phyloP scores from a whole-genome alignment of 345 rosid genomes.

The Linum trigynum region DNA sequence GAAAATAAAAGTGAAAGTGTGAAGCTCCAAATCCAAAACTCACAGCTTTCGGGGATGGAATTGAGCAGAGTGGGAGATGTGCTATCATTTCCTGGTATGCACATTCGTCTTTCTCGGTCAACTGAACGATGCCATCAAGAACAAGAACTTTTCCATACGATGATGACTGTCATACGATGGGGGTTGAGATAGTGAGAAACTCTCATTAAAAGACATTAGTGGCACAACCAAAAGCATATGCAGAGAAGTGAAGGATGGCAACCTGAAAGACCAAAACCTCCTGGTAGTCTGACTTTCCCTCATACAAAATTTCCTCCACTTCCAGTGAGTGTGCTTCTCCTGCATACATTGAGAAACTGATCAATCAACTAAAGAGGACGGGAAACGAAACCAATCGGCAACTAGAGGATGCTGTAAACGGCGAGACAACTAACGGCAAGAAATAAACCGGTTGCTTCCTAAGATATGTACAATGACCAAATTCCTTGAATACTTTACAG shows the following conservation, averaged over 20 bases:
- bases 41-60: conserved; percentile 73
- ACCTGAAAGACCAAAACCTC: conserved; percentile 94
- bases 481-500: no score
- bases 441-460: no score
- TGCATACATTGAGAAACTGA: conserved; percentile 19
- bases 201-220: background rate
- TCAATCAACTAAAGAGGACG: background rate
- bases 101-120: conserved; percentile 94
- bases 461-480: no score
- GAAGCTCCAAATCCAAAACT: background rate
- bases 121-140: conserved; percentile 88
- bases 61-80: conserved; percentile 91
- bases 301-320: conserved; percentile 60
- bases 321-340: conserved; percentile 94
- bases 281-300: conserved; percentile 78
- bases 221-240: conserved; percentile 3
- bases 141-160: conserved; percentile 94
- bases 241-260: conserved; percentile 3
- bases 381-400: no score
- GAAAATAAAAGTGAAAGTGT: background rate
- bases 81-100: conserved; percentile 99
- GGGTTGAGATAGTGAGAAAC: background rate
- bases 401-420: no score
- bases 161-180: conserved; percentile 42
- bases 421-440: no score